phyloP scores from a whole-genome alignment of 2,329 filamentous ascomycete genomes.

The Dactylellina drechsleri region DNA sequence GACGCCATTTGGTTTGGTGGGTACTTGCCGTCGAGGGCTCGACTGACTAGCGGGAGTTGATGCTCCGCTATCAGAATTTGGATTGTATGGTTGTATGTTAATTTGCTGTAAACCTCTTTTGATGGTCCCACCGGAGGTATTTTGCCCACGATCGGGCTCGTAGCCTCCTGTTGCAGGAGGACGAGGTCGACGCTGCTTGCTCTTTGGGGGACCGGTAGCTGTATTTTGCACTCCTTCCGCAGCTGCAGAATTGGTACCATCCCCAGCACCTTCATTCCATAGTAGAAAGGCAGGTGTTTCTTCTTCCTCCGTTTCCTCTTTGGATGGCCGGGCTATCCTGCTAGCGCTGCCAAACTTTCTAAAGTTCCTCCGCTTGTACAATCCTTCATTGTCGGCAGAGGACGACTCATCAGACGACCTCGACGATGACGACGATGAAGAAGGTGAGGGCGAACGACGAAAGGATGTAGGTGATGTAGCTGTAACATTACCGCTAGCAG shows the following conservation, averaged over 20 bases:
- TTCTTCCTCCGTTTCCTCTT: slow-evolving; percentile 45
- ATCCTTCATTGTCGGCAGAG: slow-evolving; percentile 34
- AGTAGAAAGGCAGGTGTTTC: slow-evolving; percentile 57
- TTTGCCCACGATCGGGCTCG: slow-evolving; percentile 40
- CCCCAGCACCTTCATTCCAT: slow-evolving; percentile 45
- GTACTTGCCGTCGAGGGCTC: slow-evolving; percentile 67
- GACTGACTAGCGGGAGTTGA: slow-evolving; percentile 70
- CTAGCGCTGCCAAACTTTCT: slow-evolving; percentile 42
- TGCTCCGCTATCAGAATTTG: slow-evolving; percentile 65
- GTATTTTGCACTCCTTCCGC: slow-evolving; percentile 12
- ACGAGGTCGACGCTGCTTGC: slow-evolving; percentile 39
- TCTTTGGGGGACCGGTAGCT: slow-evolving; percentile 32
- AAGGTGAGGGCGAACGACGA: slow-evolving; percentile 35
- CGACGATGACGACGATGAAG: slow-evolving; percentile 34
- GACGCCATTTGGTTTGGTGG: slow-evolving; percentile 71
- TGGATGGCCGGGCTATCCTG: slow-evolving; percentile 16
- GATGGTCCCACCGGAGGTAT: slow-evolving; percentile 49
- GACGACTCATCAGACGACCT: slow-evolving; percentile 35
- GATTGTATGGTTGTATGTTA: slow-evolving; percentile 56
- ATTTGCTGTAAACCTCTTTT: slow-evolving; percentile 39
- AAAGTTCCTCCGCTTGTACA: slow-evolving; percentile 42
- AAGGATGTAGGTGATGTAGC: slow-evolving; percentile 49
- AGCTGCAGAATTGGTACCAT: slow-evolving; percentile 33
- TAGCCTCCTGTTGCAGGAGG: slow-evolving; percentile 35
- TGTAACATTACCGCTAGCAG: slow-evolving; percentile 53